A percentile compares a stretch with the other conserved stretches of the same genome.
These are phyloP conservation scores for Blepharisma undulans DNA, from an alignment of 169 alveolate species.

Conservation along the genomic window DNA sequence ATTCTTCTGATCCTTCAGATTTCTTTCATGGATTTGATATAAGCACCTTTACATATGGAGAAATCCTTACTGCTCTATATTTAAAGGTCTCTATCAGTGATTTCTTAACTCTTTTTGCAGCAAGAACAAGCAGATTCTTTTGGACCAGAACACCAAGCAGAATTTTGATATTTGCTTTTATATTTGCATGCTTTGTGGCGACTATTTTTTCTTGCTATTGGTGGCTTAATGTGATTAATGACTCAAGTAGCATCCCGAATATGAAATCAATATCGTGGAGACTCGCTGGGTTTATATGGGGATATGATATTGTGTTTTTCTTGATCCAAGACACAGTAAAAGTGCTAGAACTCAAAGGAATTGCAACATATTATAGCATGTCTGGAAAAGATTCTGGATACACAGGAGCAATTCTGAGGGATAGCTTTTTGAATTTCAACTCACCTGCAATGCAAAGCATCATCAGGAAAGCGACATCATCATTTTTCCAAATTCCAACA, in stretches of 20 bases:
- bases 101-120: slow-evolving; percentile 14
- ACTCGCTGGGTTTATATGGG: slow-evolving; percentile 2
- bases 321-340: neutral
- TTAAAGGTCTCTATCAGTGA: neutral
- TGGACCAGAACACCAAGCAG: slow-evolving; percentile 30
- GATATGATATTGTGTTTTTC: neutral
- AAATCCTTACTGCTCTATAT: slow-evolving; percentile 9
- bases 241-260: neutral
- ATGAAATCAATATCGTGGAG: neutral
- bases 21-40: neutral
- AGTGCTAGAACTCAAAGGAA: neutral
- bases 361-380: neutral
- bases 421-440: neutral
- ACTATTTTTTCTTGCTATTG: neutral
- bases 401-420: neutral
- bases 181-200: neutral
- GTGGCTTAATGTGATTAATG: slow-evolving; percentile 7
- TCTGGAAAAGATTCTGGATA: neutral
- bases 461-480: neutral
- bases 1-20: neutral
- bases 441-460: neutral
- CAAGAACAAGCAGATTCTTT: slow-evolving; percentile 11
- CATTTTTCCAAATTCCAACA: neutral
- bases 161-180: neutral
- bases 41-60: slow-evolving; percentile 6